Conservation (phyloP, 306 rosid species). For the barrel medic (Medicago truncatula) region MtrunA17r5.0-ANR NC_053046.1:9814501-9815000, state of each 20-base stretch:
- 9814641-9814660: constrained; percentile 69
- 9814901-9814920: constrained; percentile 81
- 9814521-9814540: constrained; percentile 4
- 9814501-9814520: constrained; percentile 43
- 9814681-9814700: constrained; percentile 72
- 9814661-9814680: constrained; percentile 69
- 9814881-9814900: constrained; percentile 67
- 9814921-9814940: constrained; percentile 73
- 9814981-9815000: constrained; percentile 72
- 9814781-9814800: constrained; percentile 84
- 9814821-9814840: constrained; percentile 71
- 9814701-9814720: constrained; percentile 61
- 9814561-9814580: constrained; percentile 77
- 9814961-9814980: constrained; percentile 72
- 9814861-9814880: constrained; percentile 70
- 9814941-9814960: constrained; percentile 78
- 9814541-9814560: constrained; percentile 61
- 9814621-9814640: constrained; percentile 67
- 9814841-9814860: constrained; percentile 60
- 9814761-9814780: constrained; percentile 82
- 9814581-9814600: constrained; percentile 81
- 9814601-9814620: constrained; percentile 59
- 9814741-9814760: constrained; percentile 71
- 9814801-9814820: constrained; percentile 74
- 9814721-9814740: constrained; percentile 59